A percentile compares a stretch with the other conserved stretches of the same genome.
Evolutionary conservation across 257 asterid genomes (phyloP).

Genomic region (Phtheirospermum japonicum): DNA sequence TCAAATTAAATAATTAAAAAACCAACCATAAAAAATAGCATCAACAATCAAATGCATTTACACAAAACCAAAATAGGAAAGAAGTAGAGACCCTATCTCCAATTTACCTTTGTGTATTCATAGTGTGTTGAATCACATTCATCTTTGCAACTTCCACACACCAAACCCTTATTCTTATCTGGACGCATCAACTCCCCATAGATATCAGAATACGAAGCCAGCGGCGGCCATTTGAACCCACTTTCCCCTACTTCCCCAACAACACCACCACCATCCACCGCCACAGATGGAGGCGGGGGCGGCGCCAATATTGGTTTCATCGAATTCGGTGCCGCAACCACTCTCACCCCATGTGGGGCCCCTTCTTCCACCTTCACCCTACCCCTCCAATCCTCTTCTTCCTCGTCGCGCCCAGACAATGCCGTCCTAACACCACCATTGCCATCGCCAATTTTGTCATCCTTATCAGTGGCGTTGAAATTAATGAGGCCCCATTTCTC

Average conservation of each 20-base stretch:
- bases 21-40: not conserved
- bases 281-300: constrained; percentile 39
- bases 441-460: constrained; percentile 8
- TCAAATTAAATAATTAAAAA: constrained; percentile 1
- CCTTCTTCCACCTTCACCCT: constrained; percentile 87
- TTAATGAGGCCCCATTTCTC: constrained; percentile 93
- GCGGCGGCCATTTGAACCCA: constrained; percentile 63
- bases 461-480: constrained; percentile 39
- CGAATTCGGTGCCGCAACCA: constrained; percentile 89
- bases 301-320: constrained; percentile 58
- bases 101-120: constrained; percentile 55
- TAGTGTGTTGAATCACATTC: constrained; percentile 47
- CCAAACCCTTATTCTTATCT: constrained; percentile 33
- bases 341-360: constrained; percentile 89
- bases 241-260: constrained; percentile 48
- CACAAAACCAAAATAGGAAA: not conserved
- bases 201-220: constrained; percentile 82
- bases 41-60: constrained; percentile 16
- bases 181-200: constrained; percentile 58
- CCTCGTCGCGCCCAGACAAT: constrained; percentile 40
- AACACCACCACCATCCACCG: constrained; percentile 40
- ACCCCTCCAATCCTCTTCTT: constrained; percentile 53
- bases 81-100: not conserved
- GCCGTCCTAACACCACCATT: constrained; percentile 24
- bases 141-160: constrained; percentile 72